These are phyloP conservation scores for Rhizophagus prolifer DNA, from an alignment of 192 early-diverging fungal species.

Conservation along the genomic window DNA sequence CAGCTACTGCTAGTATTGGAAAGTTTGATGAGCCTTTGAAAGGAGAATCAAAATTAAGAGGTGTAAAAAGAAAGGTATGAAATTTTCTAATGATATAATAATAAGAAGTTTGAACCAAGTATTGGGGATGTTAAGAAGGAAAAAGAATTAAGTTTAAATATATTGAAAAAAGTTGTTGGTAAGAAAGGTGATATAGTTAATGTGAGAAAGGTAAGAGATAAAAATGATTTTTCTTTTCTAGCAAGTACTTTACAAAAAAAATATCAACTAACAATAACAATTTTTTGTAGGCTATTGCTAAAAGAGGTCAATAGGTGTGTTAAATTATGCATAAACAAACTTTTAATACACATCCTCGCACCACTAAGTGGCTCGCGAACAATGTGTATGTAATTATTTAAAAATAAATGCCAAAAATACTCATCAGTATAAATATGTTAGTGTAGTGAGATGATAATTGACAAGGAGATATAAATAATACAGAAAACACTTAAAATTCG, in stretches of 20 bases:
- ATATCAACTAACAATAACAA: background rate
- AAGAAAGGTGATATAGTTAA: slow-evolving; percentile 46
- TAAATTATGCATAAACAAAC: background rate
- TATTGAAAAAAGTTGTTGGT: slow-evolving; percentile 65
- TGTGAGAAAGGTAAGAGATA: slow-evolving; percentile 45
- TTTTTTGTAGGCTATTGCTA: slow-evolving; percentile 23
- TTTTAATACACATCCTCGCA: background rate
- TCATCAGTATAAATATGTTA: background rate
- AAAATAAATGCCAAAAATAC: background rate
- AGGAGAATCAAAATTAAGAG: slow-evolving; percentile 86
- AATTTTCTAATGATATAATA: background rate
- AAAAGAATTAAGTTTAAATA: slow-evolving; percentile 67
- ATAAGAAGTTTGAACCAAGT: slow-evolving; percentile 58
- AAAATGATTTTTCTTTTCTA: slow-evolving; percentile 8
- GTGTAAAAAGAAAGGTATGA: slow-evolving; percentile 60
- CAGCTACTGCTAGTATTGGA: slow-evolving; percentile 86
- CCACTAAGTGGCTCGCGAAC: no score
- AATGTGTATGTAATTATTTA: background rate
- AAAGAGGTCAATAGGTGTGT: background rate
- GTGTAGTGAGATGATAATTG: background rate
- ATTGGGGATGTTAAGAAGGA: slow-evolving; percentile 63
- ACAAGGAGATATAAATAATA: background rate
- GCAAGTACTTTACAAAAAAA: background rate
- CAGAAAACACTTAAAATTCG: background rate
- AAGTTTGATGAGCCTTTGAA: slow-evolving; percentile 83